Evolutionary conservation across 805 yeast species (phyloP), one percentile per base, ranked within the genome.

Genomic region (Ogataea degrootiae): DNA sequence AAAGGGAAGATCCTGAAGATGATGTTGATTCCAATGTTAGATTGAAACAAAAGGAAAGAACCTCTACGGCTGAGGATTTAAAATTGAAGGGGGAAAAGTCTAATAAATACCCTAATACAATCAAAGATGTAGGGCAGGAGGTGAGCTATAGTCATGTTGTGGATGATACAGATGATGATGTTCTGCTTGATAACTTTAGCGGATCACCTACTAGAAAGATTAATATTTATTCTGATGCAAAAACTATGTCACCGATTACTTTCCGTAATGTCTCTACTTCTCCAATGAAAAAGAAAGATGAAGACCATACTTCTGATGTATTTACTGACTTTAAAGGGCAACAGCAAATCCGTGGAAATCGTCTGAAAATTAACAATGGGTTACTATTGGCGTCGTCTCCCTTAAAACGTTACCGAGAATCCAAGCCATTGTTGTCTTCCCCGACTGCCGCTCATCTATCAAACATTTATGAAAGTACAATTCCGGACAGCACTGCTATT

Each of bases 131-230:
- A n/a, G 35, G 17, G 26, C 5, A 40, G 22, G 36, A n/a, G 14
- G 35, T 21, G 7, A 31, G 26, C 12, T 15, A 11, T 15, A 34
- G 12, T 22, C 37, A 26, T 5, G 45, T 31, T 16, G 16, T 31
- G 7, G 46, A 45, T 19, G 51, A 47, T 22, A 44, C 53, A n/a
- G 55, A 52, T 19, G 50, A 52, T 37, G 55, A 52, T 26, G 46
- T 52, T 8, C 17, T 52, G n/a, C 44, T 52, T 16, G 51, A 46
- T 16, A 44, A 51, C 36, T 17, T 23, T 15, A 34, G 34, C 11
- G 44, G 17, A 4, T 34, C 38, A 21, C 34, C 44, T 21, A 15
- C 43, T n/a, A 41, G 31, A 35, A 41, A 17, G 21, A 33, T 19
- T 34, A 17, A 15, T 12, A 19, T 34, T 9, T 15, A 41, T 16